A percentile compares a stretch with the other conserved stretches of the same genome.
These are phyloP conservation scores for Pseudoneurospora amorphoporcata DNA, from an alignment of 495 filamentous ascomycete species.

Conservation along the genomic window DNA sequence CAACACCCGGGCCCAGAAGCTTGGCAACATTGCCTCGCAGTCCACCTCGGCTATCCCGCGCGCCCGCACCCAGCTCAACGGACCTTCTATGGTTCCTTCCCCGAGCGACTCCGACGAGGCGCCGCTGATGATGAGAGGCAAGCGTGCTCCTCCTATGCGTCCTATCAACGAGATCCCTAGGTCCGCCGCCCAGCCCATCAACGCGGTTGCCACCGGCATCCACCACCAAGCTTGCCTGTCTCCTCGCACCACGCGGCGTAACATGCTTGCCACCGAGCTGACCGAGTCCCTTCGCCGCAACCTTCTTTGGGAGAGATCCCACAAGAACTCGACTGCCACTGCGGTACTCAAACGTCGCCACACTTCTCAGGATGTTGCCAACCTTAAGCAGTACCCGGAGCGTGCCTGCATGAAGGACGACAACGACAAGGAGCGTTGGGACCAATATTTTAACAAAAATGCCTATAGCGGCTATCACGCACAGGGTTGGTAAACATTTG, in stretches of 20 bases:
- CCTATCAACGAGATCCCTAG: conserved; percentile 60
- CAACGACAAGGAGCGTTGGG: conserved; percentile 40
- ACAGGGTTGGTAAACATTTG: conserved; percentile 39
- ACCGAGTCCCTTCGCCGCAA: conserved; percentile 34
- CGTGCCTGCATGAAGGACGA: conserved; percentile 38
- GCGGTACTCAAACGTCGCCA: conserved; percentile 86
- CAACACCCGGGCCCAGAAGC: conserved; percentile 51
- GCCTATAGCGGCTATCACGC: conserved; percentile 41
- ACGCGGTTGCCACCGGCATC: conserved; percentile 56
- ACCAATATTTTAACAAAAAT: conserved; percentile 39
- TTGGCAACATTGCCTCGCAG: conserved; percentile 57
- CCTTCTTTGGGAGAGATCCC: conserved; percentile 26
- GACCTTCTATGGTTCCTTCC: conserved; percentile 61
- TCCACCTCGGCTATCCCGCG: conserved; percentile 73
- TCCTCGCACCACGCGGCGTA: conserved; percentile 82
- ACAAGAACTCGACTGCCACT: conserved; percentile 75
- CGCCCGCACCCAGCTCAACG: conserved; percentile 61
- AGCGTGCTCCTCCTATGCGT: conserved; percentile 32
- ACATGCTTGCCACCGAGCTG: conserved; percentile 94
- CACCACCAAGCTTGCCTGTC: conserved; percentile 63
- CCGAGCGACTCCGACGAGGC: conserved; percentile 60
- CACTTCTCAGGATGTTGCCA: conserved; percentile 80
- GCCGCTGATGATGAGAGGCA: conserved; percentile 53
- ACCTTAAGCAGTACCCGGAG: conserved; percentile 68
- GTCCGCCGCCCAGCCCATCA: conserved; percentile 68